Conservation (phyloP, 179 eudicot species). For the Drosera spatulata region DNA sequence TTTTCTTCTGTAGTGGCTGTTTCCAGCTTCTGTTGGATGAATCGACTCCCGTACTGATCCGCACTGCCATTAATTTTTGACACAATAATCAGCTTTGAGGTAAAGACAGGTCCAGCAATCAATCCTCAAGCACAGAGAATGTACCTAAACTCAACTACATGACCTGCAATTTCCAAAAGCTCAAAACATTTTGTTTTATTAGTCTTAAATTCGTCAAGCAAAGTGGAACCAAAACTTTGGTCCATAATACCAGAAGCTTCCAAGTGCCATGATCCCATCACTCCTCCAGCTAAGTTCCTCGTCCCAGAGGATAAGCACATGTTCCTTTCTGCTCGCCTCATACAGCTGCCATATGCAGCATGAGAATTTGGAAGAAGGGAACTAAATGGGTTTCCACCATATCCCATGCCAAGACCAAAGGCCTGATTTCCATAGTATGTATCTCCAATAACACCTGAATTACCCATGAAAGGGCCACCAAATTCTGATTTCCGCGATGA, state of each 20-base stretch:
- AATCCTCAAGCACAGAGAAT: not conserved
- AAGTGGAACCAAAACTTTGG: slow-evolving; percentile 57
- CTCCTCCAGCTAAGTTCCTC: slow-evolving; percentile 63
- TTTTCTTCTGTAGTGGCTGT: slow-evolving; percentile 86
- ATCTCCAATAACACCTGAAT: slow-evolving; percentile 45
- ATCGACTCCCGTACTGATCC: slow-evolving; percentile 91
- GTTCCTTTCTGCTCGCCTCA: slow-evolving; percentile 52
- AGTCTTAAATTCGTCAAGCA: slow-evolving; percentile 85
- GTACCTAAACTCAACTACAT: slow-evolving; percentile 87
- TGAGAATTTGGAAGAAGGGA: slow-evolving; percentile 59
- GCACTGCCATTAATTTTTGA: slow-evolving; percentile 43
- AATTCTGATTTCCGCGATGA: slow-evolving; percentile 60
- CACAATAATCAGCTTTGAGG: not conserved
- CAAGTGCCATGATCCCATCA: slow-evolving; percentile 68
- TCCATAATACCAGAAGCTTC: slow-evolving; percentile 55
- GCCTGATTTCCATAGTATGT: slow-evolving; percentile 55
- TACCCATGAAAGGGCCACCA: slow-evolving; percentile 39
- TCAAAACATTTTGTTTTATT: slow-evolving; percentile 76
- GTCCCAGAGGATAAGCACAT: slow-evolving; percentile 59
- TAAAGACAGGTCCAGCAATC: too few relatives aligned
- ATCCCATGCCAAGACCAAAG: slow-evolving; percentile 51
- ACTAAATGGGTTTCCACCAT: slow-evolving; percentile 61
- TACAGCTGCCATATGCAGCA: slow-evolving; percentile 53
- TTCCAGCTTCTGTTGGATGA: slow-evolving; percentile 92
- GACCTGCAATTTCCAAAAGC: slow-evolving; percentile 72